phyloP scores from a whole-genome alignment of 495 filamentous ascomycete species.

The Penicillium lividum region DNA sequence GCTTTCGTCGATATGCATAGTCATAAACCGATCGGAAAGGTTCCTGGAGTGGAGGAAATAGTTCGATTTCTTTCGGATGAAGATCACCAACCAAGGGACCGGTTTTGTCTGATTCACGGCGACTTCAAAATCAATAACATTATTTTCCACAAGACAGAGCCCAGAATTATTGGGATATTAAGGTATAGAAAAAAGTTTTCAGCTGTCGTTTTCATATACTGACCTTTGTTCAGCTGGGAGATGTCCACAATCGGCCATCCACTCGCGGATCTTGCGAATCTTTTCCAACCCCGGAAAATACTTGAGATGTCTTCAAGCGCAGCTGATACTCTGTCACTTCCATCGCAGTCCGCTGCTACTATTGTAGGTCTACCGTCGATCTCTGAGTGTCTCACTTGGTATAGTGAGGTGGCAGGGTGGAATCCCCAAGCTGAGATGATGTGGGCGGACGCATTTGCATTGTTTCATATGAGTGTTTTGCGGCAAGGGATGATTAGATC shows the following conservation, averaged over 20 bases:
- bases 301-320: neutral
- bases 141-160: conserved; percentile 6
- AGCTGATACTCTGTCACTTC: neutral
- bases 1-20: neutral
- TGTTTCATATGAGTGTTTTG: neutral
- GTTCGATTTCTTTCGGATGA: neutral
- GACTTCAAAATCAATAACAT: conserved; percentile 4
- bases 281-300: conserved; percentile 2
- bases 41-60: neutral
- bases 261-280: conserved; percentile 1
- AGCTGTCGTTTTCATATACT: neutral
- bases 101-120: conserved; percentile 3
- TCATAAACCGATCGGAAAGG: neutral
- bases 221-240: neutral
- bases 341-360: neutral
- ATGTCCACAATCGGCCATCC: conserved; percentile 5
- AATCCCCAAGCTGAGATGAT: conserved; percentile 1
- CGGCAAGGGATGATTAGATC: neutral
- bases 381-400: conserved; percentile 1
- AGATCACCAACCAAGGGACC: conserved; percentile 1
- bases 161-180: neutral
- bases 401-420: neutral
- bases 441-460: neutral
- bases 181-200: neutral
- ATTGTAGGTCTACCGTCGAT: neutral